phyloP scores from a whole-genome alignment of 129 eudicot genomes.

The Helianthus annuus region DNA sequence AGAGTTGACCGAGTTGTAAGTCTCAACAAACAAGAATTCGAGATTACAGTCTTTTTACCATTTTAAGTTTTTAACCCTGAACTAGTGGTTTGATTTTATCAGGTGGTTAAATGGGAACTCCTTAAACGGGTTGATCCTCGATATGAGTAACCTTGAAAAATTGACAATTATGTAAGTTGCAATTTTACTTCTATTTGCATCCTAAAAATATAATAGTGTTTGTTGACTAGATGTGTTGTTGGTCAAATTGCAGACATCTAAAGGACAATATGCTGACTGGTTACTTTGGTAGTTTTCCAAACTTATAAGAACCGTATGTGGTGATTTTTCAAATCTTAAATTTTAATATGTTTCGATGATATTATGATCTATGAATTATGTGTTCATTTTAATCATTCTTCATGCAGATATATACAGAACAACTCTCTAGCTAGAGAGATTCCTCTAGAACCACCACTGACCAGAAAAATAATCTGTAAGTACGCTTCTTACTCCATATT shows the following conservation, averaged over 20 bases:
- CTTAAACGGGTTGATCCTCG: conserved; percentile 73
- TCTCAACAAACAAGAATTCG: conserved; percentile 4
- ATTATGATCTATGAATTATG: conserved; percentile 1
- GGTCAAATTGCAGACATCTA: conserved; percentile 71
- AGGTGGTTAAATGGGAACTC: conserved; percentile 96
- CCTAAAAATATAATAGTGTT: background rate
- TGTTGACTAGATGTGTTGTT: conserved; percentile 21
- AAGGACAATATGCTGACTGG: conserved; percentile 86
- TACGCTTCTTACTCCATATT: conserved; percentile 18
- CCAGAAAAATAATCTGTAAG: conserved; percentile 54
- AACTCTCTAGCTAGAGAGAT: conserved; percentile 74
- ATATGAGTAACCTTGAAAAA: conserved; percentile 74
- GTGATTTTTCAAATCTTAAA: conserved; percentile 13
- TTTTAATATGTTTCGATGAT: background rate
- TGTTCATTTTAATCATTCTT: conserved; percentile 14
- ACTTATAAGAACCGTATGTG: conserved; percentile 66
- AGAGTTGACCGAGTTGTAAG: conserved; percentile 89
- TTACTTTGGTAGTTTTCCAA: conserved; percentile 73
- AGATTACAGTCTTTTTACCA: background rate
- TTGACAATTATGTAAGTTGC: conserved; percentile 67
- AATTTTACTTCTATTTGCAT: background rate
- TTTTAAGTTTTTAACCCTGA: background rate
- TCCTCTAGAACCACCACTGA: conserved; percentile 58
- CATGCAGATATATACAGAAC: conserved; percentile 69
- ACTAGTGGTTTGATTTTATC: conserved; percentile 20